Conservation (phyloP, 75 land plant species). For the Pinus tabuliformis region DNA sequence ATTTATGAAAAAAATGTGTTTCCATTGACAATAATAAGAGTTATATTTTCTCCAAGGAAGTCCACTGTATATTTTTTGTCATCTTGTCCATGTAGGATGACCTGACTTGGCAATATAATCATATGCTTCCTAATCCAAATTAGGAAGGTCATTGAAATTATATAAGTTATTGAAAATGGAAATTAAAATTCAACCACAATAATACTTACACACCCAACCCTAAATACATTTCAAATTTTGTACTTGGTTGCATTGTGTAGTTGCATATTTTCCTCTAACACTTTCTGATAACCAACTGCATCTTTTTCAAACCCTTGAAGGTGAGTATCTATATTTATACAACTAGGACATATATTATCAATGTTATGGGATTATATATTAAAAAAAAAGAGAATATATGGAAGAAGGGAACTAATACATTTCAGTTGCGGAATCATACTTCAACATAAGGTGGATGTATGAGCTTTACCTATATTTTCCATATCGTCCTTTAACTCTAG, state of each 20-base stretch:
- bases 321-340: constrained; percentile 25
- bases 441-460: constrained; percentile 1
- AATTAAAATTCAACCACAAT: not conserved
- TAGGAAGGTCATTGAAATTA: not conserved
- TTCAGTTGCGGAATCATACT: constrained; percentile 11
- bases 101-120: constrained; percentile 69
- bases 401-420: constrained; percentile 5
- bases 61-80: constrained; percentile 42
- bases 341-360: not conserved
- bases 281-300: constrained; percentile 59
- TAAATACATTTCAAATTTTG: constrained; percentile 78
- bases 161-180: not conserved
- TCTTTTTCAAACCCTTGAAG: constrained; percentile 48
- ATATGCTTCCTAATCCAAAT: constrained; percentile 49
- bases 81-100: constrained; percentile 50
- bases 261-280: constrained; percentile 74
- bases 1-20: too few species aligned
- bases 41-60: constrained; percentile 63
- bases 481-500: constrained; percentile 36
- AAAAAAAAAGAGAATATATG: constrained; percentile 11
- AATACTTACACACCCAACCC: not conserved
- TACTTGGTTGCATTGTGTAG: constrained; percentile 89
- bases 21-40: constrained; percentile 55
- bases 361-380: not conserved
- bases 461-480: constrained; percentile 35